Percentiles rank a stretch among this genome's conserved stretches.
Conservation (phyloP, 2,329 filamentous ascomycete species). For the Emericellopsis atlantica region DNA sequence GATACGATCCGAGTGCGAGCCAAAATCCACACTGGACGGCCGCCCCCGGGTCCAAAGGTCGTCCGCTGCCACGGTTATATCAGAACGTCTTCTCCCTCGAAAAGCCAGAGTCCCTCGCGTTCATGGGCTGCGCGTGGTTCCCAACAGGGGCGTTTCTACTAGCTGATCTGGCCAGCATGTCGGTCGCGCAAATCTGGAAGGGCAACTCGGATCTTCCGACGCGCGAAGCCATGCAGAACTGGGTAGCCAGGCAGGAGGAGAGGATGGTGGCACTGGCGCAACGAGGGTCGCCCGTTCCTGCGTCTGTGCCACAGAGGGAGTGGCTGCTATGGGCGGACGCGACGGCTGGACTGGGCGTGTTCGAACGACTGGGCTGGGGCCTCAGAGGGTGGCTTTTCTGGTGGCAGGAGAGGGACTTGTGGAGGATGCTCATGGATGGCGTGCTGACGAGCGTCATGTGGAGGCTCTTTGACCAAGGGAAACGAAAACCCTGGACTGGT, state of each 20-base stretch:
- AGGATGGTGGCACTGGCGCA: constrained; percentile 16
- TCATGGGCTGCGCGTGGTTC: constrained; percentile 23
- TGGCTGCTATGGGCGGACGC: constrained; percentile 26
- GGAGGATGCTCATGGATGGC: constrained; percentile 21
- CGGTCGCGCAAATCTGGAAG: constrained; percentile 28
- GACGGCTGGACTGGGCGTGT: constrained; percentile 26
- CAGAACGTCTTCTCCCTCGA: constrained; percentile 30
- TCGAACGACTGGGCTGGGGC: constrained; percentile 26
- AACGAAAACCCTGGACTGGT: constrained; percentile 24
- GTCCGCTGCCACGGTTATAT: constrained; percentile 22
- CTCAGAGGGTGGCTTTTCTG: constrained; percentile 26
- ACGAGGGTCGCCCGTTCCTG: constrained; percentile 11
- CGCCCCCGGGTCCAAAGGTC: constrained; percentile 12
- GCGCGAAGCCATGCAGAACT: constrained; percentile 18
- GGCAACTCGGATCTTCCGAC: constrained; percentile 23
- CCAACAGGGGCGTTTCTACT: constrained; percentile 19
- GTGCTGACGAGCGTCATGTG: constrained; percentile 26
- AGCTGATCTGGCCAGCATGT: constrained; percentile 29
- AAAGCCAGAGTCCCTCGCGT: constrained; percentile 28
- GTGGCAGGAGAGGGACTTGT: constrained; percentile 22
- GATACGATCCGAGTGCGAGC: constrained; percentile 12
- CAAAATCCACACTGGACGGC: constrained; percentile 9
- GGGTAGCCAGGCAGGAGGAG: constrained; percentile 18
- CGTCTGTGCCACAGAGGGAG: constrained; percentile 15
- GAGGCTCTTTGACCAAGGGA: constrained; percentile 24